A percentile compares a stretch with the other conserved stretches of the same genome.
phyloP scores from a whole-genome alignment of 2,329 filamentous ascomycete genomes.

The Apiospora kogelbergensis region DNA sequence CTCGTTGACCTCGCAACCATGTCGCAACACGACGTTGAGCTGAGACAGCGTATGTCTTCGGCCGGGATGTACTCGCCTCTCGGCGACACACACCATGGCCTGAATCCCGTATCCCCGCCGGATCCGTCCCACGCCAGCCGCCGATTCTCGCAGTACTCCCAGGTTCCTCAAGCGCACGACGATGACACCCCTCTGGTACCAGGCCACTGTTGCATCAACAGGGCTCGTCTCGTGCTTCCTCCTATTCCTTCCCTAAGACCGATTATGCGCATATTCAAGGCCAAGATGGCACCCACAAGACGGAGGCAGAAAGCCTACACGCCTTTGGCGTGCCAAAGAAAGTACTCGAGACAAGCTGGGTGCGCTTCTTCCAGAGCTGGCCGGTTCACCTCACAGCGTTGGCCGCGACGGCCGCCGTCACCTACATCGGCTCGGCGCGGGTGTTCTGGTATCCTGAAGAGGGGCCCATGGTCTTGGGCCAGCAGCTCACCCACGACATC shows the following conservation, averaged over 20 bases:
- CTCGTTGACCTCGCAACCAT: not conserved
- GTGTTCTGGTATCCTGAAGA: not conserved
- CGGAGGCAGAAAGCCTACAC: not conserved
- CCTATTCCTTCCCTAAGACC: not conserved
- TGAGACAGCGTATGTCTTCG: not conserved
- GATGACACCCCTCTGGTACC: not conserved
- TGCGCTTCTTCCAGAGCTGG: not conserved
- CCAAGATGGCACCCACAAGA: not conserved
- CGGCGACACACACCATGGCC: not conserved
- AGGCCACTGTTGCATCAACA: not conserved
- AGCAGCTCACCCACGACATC: not conserved
- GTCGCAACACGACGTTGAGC: not conserved
- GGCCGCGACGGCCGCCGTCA: not conserved
- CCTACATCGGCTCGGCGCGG: not conserved
- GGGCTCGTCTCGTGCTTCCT: not conserved
- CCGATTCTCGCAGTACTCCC: not conserved
- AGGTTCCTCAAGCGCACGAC: not conserved
- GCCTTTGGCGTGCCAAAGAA: not conserved
- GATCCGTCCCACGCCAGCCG: not conserved
- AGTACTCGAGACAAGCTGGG: not conserved
- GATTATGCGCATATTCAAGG: not conserved
- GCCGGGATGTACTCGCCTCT: not conserved
- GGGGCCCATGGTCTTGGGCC: not conserved
- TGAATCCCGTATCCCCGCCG: not conserved
- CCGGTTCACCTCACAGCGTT: not conserved